Evolutionary conservation across 1,139 yeast genomes (phyloP).

Genomic region (Kodamaea alishanica): DNA sequence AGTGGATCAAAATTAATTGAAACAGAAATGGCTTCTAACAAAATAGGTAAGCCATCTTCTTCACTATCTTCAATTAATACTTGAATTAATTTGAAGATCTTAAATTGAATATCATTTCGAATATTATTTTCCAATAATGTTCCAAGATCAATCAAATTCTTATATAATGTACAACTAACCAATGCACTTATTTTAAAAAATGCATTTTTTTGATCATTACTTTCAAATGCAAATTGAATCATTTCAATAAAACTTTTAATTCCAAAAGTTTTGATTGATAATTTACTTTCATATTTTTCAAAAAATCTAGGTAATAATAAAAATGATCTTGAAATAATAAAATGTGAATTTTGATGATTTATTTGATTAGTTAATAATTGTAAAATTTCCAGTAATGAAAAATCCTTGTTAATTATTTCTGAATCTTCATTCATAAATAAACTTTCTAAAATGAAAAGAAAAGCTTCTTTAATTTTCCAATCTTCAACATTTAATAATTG

Average conservation of each 20-base stretch:
- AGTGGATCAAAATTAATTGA: conserved; percentile 46
- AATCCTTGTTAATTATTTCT: conserved; percentile 16
- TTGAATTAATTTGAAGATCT: conserved; percentile 27
- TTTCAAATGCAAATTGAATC: conserved; percentile 24
- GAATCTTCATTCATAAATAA: conserved; percentile 46
- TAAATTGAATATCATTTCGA: conserved; percentile 21
- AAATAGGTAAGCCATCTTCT: conserved; percentile 75
- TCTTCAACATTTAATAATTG: conserved; percentile 10
- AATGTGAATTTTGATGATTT: conserved; percentile 16
- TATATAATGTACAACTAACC: conserved; percentile 53
- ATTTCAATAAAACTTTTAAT: conserved; percentile 36
- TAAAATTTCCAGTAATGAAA: conserved; percentile 23
- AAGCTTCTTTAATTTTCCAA: conserved; percentile 34
- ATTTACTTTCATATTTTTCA: conserved; percentile 42
- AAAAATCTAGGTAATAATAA: conserved; percentile 54
- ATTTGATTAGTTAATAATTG: conserved; percentile 19
- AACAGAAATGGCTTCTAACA: conserved; percentile 66
- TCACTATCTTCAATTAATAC: conserved; percentile 61
- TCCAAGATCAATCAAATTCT: conserved; percentile 42
- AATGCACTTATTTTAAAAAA: conserved; percentile 45
- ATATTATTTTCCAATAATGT: conserved; percentile 13
- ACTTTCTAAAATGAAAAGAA: conserved; percentile 37
- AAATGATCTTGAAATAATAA: conserved; percentile 45
- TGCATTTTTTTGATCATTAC: conserved; percentile 18
- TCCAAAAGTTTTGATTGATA: conserved; percentile 37